A percentile compares a stretch with the other conserved stretches of the same genome.
Evolutionary conservation across 352 stramenopile species (phyloP).

Genomic region (Globisporangium parvum): DNA sequence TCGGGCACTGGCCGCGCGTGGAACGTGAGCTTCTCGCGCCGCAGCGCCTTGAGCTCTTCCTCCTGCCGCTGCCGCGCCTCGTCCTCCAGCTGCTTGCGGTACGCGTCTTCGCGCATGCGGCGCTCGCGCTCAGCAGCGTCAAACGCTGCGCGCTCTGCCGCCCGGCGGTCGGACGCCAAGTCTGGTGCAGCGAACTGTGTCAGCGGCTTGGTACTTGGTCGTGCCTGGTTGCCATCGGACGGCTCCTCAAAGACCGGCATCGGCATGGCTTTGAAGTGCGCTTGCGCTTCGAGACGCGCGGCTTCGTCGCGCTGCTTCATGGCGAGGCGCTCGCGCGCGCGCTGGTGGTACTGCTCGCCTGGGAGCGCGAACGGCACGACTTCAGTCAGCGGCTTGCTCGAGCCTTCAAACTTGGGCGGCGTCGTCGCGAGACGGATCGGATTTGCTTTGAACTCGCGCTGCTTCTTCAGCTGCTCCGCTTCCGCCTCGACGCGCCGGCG

Average conservation of each 20-base stretch:
- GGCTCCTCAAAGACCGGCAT: slow-evolving; percentile 47
- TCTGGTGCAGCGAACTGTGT: slow-evolving; percentile 47
- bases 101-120: slow-evolving; percentile 52
- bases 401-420: slow-evolving; percentile 58
- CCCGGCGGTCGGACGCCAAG: slow-evolving; percentile 55
- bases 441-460: slow-evolving; percentile 66
- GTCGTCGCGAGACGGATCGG: slow-evolving; percentile 54
- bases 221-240: slow-evolving; percentile 6
- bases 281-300: slow-evolving; percentile 27
- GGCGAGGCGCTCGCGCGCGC: slow-evolving; percentile 54
- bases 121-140: slow-evolving; percentile 67
- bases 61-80: slow-evolving; percentile 46
- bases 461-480: slow-evolving; percentile 42
- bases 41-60: slow-evolving; percentile 64
- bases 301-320: slow-evolving; percentile 54
- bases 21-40: slow-evolving; percentile 70
- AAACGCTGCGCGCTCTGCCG: slow-evolving; percentile 56
- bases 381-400: slow-evolving; percentile 64
- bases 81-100: slow-evolving; percentile 43
- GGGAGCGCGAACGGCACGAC: slow-evolving; percentile 57
- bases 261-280: slow-evolving; percentile 55
- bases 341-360: slow-evolving; percentile 48
- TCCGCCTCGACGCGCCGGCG: slow-evolving; percentile 51
- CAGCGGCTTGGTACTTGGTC: slow-evolving; percentile 28
- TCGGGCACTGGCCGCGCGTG: slow-evolving; percentile 56